Evolutionary conservation across 805 yeast species (phyloP), one percentile per base, ranked within the genome.

Genomic region (Sugiyamaella floridensis): DNA sequence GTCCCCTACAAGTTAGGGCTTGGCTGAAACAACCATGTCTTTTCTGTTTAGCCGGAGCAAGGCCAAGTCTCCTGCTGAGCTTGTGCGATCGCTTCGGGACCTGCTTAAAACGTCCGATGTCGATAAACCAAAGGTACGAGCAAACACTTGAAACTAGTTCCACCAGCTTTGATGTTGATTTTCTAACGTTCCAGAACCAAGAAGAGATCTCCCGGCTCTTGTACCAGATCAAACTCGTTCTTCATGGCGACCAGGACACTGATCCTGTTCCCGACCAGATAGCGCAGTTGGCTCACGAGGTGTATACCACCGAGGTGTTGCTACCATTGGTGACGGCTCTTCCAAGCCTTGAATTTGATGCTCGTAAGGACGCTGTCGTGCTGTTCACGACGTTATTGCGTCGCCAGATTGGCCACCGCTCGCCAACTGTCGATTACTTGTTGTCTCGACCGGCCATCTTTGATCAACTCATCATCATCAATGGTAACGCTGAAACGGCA

Each of bases 341-440:
- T 52, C 71, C 71, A n/a, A 74, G 76, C 34, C 75, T 93, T 52
- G 97, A 89, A 57, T 90, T 93, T 69, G 98, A 93, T 65, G 81
- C 95, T 45, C 76, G 97, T 52, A 89, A 92, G 62, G 93, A 87
- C 60, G 92, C 89, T 14, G 76, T 81, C 4, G 72, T 79, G 4
- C 66, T 93, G 49, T 89, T 89, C 65, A 79, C 83, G 56, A 82
- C 88, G 4, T 75, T 95, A 43, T 76, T 93, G 56, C 81, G 90
- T 61, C 81, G 96, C 50, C 85, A 84, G 58, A 80, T 82, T 40
- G 92, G 89, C 43, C 79, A 75, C 59, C 78, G 89, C 59, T 79
- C 84, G 8, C 96, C 96, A 15, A 88, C 97, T 0, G 90, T 89
- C 16, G 97, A 92, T 63, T 87, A 89, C 67, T 68, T 93, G 41